These are phyloP conservation scores for Chlorella sp. DNA, from an alignment of 139 green algal species.

Conservation along the genomic window DNA sequence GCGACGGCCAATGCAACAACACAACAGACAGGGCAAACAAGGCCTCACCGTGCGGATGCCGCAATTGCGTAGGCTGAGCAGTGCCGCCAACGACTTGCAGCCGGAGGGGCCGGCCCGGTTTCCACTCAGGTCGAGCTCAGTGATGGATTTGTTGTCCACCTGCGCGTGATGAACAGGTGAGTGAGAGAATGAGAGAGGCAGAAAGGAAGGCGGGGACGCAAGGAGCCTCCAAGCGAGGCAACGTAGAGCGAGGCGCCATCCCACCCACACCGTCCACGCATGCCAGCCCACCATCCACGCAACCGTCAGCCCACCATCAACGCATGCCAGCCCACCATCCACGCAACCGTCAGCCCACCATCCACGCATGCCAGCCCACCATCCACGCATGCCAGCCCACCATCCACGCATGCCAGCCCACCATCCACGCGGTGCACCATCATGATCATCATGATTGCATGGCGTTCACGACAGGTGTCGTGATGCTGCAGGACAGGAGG, in stretches of 20 bases:
- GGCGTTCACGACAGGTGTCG: background rate
- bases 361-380: no score
- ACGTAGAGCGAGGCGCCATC: background rate
- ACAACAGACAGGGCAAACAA: background rate
- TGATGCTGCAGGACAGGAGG: no score
- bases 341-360: no score
- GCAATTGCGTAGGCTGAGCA: slow-evolving; percentile 8
- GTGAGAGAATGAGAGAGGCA: no score
- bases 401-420: no score
- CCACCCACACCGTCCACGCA: background rate
- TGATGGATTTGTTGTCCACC: slow-evolving; percentile 9
- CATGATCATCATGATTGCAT: no score
- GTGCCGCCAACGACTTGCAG: slow-evolving; percentile 23
- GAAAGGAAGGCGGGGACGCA: no score
- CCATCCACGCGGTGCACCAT: no score
- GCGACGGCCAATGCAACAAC: no score
- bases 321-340: background rate
- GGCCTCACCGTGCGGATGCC: background rate
- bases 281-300: background rate
- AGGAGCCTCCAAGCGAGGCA: no score
- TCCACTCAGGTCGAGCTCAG: slow-evolving; percentile 34
- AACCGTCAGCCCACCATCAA: background rate
- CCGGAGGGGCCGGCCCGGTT: slow-evolving; percentile 22
- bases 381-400: no score
- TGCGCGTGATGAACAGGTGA: no score